Evolutionary conservation across 2,329 filamentous ascomycete species (phyloP).

Genomic region (Esteya vermicola): DNA sequence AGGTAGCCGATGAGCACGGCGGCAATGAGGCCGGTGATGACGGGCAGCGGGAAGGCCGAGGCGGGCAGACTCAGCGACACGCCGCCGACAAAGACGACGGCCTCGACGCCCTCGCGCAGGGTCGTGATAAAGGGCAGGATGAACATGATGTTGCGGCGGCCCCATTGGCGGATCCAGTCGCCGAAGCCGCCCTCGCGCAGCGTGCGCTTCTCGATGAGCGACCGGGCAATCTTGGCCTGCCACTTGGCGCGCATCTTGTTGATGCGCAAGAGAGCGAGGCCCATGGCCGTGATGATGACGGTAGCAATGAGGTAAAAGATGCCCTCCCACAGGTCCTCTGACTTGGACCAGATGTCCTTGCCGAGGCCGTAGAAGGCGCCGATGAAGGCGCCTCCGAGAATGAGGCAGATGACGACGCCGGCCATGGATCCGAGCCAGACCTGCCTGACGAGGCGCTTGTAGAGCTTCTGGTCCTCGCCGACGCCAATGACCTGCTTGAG

Average conservation of each 20-base stretch:
- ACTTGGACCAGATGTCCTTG: conserved; percentile 48
- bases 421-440: conserved; percentile 52
- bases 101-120: conserved; percentile 75
- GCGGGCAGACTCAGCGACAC: conserved; percentile 67
- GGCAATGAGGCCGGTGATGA: conserved; percentile 55
- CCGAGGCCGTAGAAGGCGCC: conserved; percentile 57
- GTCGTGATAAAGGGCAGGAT: conserved; percentile 76
- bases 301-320: conserved; percentile 61
- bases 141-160: conserved; percentile 67
- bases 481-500: conserved; percentile 67
- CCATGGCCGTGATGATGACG: conserved; percentile 70
- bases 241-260: conserved; percentile 78
- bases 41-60: conserved; percentile 61
- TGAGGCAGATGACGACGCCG: conserved; percentile 46
- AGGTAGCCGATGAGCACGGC: conserved; percentile 56
- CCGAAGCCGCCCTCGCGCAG: conserved; percentile 11
- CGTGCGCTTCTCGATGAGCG: conserved; percentile 39
- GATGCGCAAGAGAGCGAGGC: conserved; percentile 64
- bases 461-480: conserved; percentile 42
- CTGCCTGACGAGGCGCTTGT: conserved; percentile 56
- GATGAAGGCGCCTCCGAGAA: conserved; percentile 50
- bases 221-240: conserved; percentile 65
- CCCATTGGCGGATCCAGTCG: conserved; percentile 40
- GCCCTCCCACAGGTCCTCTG: conserved; percentile 71
- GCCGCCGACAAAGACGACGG: conserved; percentile 73